A percentile compares a stretch with the other conserved stretches of the same genome.
Evolutionary conservation across 257 asterid genomes (phyloP).

Genomic region (Ballota nigra): DNA sequence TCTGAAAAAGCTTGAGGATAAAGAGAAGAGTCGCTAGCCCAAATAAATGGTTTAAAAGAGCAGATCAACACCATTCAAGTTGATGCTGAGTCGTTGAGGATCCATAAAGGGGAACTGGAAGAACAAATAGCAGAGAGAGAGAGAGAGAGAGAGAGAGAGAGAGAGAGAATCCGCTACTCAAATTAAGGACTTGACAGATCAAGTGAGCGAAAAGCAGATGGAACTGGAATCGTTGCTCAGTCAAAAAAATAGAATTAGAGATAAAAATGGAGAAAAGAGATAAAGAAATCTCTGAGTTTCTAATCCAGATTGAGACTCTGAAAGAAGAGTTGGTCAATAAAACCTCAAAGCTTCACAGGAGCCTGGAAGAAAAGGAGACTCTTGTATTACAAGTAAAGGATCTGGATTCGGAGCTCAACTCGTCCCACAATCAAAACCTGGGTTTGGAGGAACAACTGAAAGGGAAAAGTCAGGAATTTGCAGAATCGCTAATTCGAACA

Average conservation of each 20-base stretch:
- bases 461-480: slow-evolving; percentile 38
- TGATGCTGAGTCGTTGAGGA: slow-evolving; percentile 49
- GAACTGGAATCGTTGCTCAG: slow-evolving; percentile 39
- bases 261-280: slow-evolving; percentile 42
- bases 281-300: slow-evolving; percentile 43
- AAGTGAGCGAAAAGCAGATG: slow-evolving; percentile 42
- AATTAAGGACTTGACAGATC: slow-evolving; percentile 42
- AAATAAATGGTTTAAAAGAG: slow-evolving; percentile 45
- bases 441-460: slow-evolving; percentile 56
- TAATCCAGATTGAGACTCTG: slow-evolving; percentile 45
- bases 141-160: no score
- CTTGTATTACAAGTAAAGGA: slow-evolving; percentile 33
- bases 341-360: slow-evolving; percentile 32
- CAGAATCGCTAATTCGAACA: slow-evolving; percentile 31
- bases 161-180: slow-evolving; percentile 42
- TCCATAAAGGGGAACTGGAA: slow-evolving; percentile 50
- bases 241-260: slow-evolving; percentile 53
- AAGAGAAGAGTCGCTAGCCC: slow-evolving; percentile 49
- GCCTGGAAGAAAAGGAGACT: slow-evolving; percentile 42
- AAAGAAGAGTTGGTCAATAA: slow-evolving; percentile 47
- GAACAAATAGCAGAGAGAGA: slow-evolving; percentile 43
- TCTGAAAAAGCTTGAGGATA: slow-evolving; percentile 53
- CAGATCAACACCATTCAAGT: slow-evolving; percentile 41
- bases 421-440: slow-evolving; percentile 28
- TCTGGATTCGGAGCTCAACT: slow-evolving; percentile 36